Evolutionary conservation across 2,329 filamentous ascomycete species (phyloP), one percentile per base, ranked within the genome.

Genomic region (Emmonsiellopsis sp.): DNA sequence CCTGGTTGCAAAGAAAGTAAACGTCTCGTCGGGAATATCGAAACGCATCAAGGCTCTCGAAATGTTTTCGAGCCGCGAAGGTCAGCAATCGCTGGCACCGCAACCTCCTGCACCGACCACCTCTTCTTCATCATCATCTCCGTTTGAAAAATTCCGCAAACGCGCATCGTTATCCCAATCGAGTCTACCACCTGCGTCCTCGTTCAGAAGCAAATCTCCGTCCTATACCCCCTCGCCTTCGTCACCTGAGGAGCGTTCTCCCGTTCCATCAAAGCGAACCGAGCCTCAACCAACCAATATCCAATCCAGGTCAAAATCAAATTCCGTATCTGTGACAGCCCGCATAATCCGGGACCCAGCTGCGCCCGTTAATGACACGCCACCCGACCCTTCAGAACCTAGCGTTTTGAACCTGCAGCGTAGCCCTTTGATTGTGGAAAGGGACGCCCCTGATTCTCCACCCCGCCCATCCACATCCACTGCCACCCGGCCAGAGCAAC

Each of bases 1-100:
- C 11, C 65, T 85, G 49, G 73, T 78, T 46, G 75, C 81, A 3
- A 89, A 87, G 67, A 94, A 91, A 67, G 79, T 85, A 59, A 93
- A 88, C 63, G 81, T 97, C 26, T 91, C 89, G 7, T 90, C 87
- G 7, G 90, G 89, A 61, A 96, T 98, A 56, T 94, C 92, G 2
- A 89, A 92, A 67, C 85, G 93, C 42, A 97, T 97, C 68, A 94
- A 95, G 70, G 90, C 91, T 6, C 76, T 98, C 51, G 88, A 95
- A 66, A 91, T 89, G 68, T 79, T 93, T 53, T 77, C 77, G 3
- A 75, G 59, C 79, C 84, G 55, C 71, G 77, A 65, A 64, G 67
- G 64, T 11, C 63, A 57, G 52, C 49, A 51, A 9, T 44, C 52
- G 61, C 67, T 54, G 62, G 69, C 59, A 57, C 68, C 44, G 61